Evolutionary conservation across 805 yeast genomes (phyloP), one percentile per base, ranked within the genome.

Genomic region (Wickerhamomyces alni): DNA sequence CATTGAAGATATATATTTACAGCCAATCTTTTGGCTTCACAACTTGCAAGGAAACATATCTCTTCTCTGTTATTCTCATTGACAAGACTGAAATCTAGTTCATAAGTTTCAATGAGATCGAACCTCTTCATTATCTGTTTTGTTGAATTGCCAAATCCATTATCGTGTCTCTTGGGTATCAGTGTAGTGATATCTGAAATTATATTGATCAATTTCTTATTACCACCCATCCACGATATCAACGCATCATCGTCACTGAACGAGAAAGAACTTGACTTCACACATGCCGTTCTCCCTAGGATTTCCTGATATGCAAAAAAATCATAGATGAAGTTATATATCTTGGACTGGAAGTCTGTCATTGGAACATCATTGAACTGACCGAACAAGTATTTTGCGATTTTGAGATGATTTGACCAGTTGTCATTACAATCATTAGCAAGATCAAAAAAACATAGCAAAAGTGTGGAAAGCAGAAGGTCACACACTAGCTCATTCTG

Each of bases 271-370:
- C 42, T 38, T 5, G 17, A 7, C 17, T 36, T 42, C 16, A 30
- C 35, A 27, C 45, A 42, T 3, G 41, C 45, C 3, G 45, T 42
- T 38, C 45, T 32, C 5, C 45, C 45, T 42, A 42, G 35, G 16
- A 34, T 41, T 21, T 42, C 45, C 18, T 42, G 42, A 22, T 38
- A 38, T 2, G 37, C 31, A 33, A 38, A 42, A 21, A 42, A 42
- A 13, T 42, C 45, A 3, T 22, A 18, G 3, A 37, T 15, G 19
- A 42, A 42, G 17, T 24, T 35, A 16, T 35, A 33, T 16, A 30
- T 18, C 13, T 33, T 34, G 4, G 12, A 8, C n/a, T 42, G 31
- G n/a, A 35, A 29, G 2, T 29, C 25, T 9, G 16, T 29, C 10
- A 11, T 17, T 17, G 37, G 31, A 24, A 17, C 15, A 2, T 30